Base-by-base conservation (phyloP, 139 green algal genomes). In the Spirogloea muscicola region DNA sequence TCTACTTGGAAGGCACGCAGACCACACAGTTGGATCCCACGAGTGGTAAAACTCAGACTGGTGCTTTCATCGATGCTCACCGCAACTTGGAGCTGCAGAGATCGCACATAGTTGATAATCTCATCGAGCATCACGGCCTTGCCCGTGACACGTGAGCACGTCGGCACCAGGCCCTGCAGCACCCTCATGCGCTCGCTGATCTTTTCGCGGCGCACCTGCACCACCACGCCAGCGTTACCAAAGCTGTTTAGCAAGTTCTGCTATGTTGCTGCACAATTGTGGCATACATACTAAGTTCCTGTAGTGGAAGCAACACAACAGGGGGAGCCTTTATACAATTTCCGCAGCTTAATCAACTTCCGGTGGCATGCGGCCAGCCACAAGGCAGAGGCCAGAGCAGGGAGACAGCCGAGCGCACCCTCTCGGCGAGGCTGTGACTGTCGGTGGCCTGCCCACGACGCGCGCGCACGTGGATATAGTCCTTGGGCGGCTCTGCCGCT, bases 71-170 rank as follows among this genome's bases (percentile, higher is more conserved):
- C n/a, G n/a, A n/a, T n/a, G n/a, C n/a, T 1, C 67, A 76, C 67
- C 67, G 64, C 67, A 3, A 76, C 67, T 68, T 76, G 67, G 38
- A 76, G 48, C 40, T 76, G 67, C 46, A 76, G 67, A 10, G 67
- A 76, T 27, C 67, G 67, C 31, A 76, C 67, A 29, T 76, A 76
- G 42, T 76, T 76, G 46, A 76, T 76, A 6, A 76, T 76, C 49
- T 76, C 67, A 58, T 76, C 67, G 31, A 76, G 42, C 52, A 76
- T 76, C 46, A 76, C 25, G 42, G 67, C 67, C 42, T 76, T 76
- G 39, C 67, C 67, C 6, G 67, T 76, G 40, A 76, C 67, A n/a
- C n/a, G n/a, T n/a, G n/a, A n/a, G 36, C 59, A 68, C 36, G 59
- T 68, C 38, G 67, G 67, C 10, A 64, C 46, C 21, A 66, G 67